These are phyloP conservation scores for Beauveria brongniartii DNA, from an alignment of 2,329 filamentous ascomycete genomes.

Conservation along the genomic window DNA sequence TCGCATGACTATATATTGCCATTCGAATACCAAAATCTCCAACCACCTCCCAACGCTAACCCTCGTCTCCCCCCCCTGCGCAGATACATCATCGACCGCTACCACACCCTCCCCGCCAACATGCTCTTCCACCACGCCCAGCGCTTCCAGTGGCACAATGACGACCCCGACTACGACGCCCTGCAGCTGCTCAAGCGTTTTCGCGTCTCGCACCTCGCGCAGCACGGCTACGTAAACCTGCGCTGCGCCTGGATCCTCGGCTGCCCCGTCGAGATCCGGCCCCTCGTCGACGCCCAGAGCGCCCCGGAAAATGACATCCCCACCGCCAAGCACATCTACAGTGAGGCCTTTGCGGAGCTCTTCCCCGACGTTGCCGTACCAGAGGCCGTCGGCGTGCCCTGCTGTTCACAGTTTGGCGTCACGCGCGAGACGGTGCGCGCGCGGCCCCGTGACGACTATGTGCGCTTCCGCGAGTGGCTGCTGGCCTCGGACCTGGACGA, in stretches of 20 bases:
- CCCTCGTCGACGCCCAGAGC: constrained; percentile 24
- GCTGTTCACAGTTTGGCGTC: constrained; percentile 59
- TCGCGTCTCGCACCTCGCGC: constrained; percentile 40
- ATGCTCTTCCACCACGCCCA: constrained; percentile 41
- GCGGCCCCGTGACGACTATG: constrained; percentile 44
- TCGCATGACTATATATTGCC: neutral
- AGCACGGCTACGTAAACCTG: constrained; percentile 51
- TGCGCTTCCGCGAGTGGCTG: constrained; percentile 51
- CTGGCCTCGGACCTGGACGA: constrained; percentile 47
- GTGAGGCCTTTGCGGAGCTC: constrained; percentile 33
- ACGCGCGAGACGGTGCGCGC: constrained; percentile 41
- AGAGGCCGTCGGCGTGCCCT: constrained; percentile 44
- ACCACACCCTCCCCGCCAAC: constrained; percentile 35
- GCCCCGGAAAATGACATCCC: constrained; percentile 24
- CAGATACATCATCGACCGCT: constrained; percentile 41
- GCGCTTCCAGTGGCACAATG: constrained; percentile 46
- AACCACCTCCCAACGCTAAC: neutral
- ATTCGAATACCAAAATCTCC: neutral
- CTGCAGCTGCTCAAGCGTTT: constrained; percentile 41
- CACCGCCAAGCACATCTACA: constrained; percentile 35
- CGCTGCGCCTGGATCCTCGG: constrained; percentile 52
- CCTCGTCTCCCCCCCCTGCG: neutral
- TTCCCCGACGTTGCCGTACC: constrained; percentile 37
- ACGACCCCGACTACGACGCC: constrained; percentile 46
- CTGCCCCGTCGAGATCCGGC: constrained; percentile 41